These are phyloP conservation scores for Neofusicoccum ribis DNA, from an alignment of 2,329 filamentous ascomycete species.

Conservation along the genomic window DNA sequence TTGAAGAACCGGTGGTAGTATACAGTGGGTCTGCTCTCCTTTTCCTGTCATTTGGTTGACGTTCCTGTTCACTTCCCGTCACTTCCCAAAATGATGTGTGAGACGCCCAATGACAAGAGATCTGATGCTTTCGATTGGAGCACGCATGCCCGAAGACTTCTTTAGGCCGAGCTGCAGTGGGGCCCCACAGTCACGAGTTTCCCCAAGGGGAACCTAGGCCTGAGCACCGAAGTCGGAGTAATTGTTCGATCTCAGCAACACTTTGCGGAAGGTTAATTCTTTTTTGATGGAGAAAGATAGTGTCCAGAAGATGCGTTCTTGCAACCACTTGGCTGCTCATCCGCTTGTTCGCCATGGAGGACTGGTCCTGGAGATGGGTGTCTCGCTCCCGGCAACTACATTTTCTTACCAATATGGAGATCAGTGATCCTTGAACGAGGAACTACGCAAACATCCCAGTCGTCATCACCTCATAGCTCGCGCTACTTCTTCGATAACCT, in stretches of 20 bases:
- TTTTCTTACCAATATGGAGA: neutral
- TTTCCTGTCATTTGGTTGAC: neutral
- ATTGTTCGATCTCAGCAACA: neutral
- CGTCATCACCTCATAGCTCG: too few relatives aligned
- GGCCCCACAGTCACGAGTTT: neutral
- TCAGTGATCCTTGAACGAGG: neutral
- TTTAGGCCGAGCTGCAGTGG: neutral
- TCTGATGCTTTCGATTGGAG: neutral
- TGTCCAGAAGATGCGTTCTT: neutral
- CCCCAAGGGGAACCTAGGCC: neutral
- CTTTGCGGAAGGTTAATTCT: neutral
- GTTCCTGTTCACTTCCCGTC: neutral
- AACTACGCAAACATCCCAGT: neutral
- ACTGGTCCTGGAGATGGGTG: neutral
- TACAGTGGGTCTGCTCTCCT: neutral
- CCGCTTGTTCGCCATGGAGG: neutral
- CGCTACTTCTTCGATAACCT: neutral
- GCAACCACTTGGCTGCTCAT: neutral
- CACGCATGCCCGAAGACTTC: neutral
- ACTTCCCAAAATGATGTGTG: neutral
- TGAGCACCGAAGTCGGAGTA: neutral
- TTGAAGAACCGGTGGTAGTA: neutral
- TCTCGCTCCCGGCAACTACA: neutral
- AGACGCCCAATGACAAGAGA: neutral
- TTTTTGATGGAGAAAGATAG: neutral